Base-by-base conservation (phyloP, 148 eudicot species). In the Cornus suecica region DNA sequence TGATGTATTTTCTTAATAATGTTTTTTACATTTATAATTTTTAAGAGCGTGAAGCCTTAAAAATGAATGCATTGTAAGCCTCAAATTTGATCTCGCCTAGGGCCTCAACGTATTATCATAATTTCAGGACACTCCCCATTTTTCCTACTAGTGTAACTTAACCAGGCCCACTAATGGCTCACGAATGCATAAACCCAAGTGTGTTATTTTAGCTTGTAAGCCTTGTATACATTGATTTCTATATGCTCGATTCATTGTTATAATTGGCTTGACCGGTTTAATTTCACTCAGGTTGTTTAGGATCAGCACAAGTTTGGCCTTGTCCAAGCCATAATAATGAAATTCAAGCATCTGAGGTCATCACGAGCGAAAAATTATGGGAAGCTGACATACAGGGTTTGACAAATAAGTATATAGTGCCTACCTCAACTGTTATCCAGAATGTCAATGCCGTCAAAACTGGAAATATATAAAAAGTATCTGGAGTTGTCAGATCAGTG, bases 371-470 rank as follows among this genome's bases (percentile, higher is more conserved):
- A 25, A 45, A 27, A 48, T 24, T 14, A 30, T 24, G 52, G 34
- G 31, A 25, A 65, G n/a, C 62, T 41, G 52, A 66, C 25, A 54
- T 26, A 52, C 69, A 66, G 32, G 79, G 52, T 58, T 51, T 25
- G 68, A 71, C 2, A 68, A n/a, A 64, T 10, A 26, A 76, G 60
- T 26, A 77, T 9, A 66, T 68, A 37, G 77, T 65, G 85, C 78
- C 32, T 70, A 96, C 99, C 98, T 96, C 98, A 61, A 90, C 97
- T 8, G 88, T 93, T 63, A 91, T 78, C 86, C 90, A 90, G 78
- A 93, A 96, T 71, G 94, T 74, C 77, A 93, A 52, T 29, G 90
- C 97, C 7, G 97, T 82, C 78, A 96, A 78, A 77, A 89, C 90
- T 70, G 99, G 99, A 58, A 91, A 81, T 80, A 87, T 82, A 69